Evolutionary conservation across 768 basidiomycete species (phyloP).

Genomic region (Lactarius sanguifluus): DNA sequence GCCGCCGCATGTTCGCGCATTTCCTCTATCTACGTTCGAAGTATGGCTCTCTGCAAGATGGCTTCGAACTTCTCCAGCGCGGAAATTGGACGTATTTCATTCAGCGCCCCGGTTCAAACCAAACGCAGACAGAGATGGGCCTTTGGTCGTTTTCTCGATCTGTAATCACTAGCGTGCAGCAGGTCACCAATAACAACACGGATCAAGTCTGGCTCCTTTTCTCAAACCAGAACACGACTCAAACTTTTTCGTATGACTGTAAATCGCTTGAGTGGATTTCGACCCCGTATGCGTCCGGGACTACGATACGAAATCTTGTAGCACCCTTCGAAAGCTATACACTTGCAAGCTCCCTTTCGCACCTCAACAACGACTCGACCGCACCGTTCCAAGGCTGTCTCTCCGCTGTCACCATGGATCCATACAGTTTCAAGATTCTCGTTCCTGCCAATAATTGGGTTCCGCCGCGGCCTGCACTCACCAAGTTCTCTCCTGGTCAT

Average conservation of each 20-base stretch:
- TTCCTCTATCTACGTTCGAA: slow-evolving; percentile 66
- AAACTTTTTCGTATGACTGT: slow-evolving; percentile 65
- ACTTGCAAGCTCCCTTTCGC: slow-evolving; percentile 61
- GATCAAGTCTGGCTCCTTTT: slow-evolving; percentile 83
- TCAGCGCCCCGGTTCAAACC: slow-evolving; percentile 81
- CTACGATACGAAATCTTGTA: slow-evolving; percentile 68
- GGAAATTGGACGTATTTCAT: slow-evolving; percentile 85
- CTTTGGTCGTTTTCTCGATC: slow-evolving; percentile 79
- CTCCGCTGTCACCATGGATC: slow-evolving; percentile 58
- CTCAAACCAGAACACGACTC: slow-evolving; percentile 79
- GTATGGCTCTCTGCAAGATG: slow-evolving; percentile 81
- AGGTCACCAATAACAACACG: slow-evolving; percentile 54
- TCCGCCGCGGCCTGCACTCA: slow-evolving; percentile 67
- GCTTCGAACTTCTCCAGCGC: slow-evolving; percentile 77
- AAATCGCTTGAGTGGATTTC: slow-evolving; percentile 64
- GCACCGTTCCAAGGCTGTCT: slow-evolving; percentile 80
- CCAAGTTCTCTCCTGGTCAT: slow-evolving; percentile 83
- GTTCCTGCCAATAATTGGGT: slow-evolving; percentile 72
- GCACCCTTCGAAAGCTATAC: slow-evolving; percentile 80
- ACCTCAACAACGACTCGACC: slow-evolving; percentile 56
- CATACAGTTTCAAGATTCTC: slow-evolving; percentile 79
- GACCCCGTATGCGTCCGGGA: slow-evolving; percentile 67
- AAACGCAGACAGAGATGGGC: slow-evolving; percentile 80
- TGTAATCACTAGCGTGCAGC: slow-evolving; percentile 59
- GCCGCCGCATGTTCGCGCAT: slow-evolving; percentile 69